phyloP scores from a whole-genome alignment of 2,329 filamentous ascomycete genomes.

The Chlorencoelia australis region DNA sequence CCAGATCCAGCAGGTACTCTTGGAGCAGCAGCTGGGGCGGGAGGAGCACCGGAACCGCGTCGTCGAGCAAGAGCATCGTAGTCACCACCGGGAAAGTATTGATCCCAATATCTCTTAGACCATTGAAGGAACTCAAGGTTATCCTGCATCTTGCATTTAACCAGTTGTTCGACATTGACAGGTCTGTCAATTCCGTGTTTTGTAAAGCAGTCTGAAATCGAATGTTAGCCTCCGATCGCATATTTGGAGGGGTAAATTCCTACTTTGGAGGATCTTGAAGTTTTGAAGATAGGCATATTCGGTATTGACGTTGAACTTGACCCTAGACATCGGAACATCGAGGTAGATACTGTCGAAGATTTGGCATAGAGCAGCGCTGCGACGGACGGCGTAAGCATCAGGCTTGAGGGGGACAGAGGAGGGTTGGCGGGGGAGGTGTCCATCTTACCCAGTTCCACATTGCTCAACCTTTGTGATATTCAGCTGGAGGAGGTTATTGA shows the following conservation, averaged over 20 bases:
- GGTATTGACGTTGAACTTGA: constrained; percentile 96
- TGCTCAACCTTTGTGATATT: constrained; percentile 99
- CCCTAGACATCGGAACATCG: constrained; percentile 88
- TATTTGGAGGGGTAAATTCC: constrained; percentile 8
- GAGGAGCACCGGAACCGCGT: constrained; percentile 61
- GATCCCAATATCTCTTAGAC: constrained; percentile 95
- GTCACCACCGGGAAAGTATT: constrained; percentile 93
- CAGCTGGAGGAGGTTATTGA: constrained; percentile 95
- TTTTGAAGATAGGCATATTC: constrained; percentile 98
- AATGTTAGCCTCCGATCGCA: constrained; percentile 4
- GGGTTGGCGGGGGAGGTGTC: constrained; percentile 26
- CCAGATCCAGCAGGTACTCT: constrained; percentile 32
- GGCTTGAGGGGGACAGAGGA: constrained; percentile 17
- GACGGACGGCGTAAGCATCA: constrained; percentile 9
- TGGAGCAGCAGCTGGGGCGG: constrained; percentile 38
- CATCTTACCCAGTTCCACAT: constrained; percentile 85
- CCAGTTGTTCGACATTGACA: constrained; percentile 76
- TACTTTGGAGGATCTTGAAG: constrained; percentile 96
- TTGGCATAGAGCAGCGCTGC: constrained; percentile 88
- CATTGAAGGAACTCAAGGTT: constrained; percentile 98
- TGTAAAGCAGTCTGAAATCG: constrained; percentile 60
- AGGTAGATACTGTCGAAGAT: constrained; percentile 97
- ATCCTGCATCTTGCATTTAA: constrained; percentile 99
- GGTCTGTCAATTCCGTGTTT: constrained; percentile 84
- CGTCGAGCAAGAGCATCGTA: constrained; percentile 84